These are phyloP conservation scores for Chlorophyllum brunneum DNA, from an alignment of 768 basidiomycete genomes.

Conservation along the genomic window DNA sequence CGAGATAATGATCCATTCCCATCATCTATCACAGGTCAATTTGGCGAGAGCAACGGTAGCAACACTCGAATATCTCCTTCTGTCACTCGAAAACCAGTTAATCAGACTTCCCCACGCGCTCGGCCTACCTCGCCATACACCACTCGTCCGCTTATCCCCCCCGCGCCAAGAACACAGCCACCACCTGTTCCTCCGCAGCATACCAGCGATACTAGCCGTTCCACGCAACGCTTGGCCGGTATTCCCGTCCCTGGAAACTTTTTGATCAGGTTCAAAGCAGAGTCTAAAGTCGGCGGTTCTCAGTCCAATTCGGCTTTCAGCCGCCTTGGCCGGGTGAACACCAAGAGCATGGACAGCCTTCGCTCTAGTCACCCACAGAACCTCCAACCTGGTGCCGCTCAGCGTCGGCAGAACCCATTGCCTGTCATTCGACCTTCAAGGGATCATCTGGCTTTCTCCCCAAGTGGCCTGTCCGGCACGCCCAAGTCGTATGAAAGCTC, in stretches of 20 bases:
- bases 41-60: conserved; percentile 16
- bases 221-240: conserved; percentile 16
- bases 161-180: conserved; percentile 33
- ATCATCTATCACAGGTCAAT: conserved; percentile 15
- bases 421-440: conserved; percentile 7
- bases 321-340: conserved; percentile 26
- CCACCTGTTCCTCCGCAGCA: conserved; percentile 33
- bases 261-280: conserved; percentile 50
- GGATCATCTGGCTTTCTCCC: conserved; percentile 15
- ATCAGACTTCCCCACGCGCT: conserved; percentile 18
- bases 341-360: conserved; percentile 62
- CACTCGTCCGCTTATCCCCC: conserved; percentile 27
- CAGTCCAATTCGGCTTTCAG: conserved; percentile 26
- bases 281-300: conserved; percentile 31
- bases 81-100: conserved; percentile 24
- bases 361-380: conserved; percentile 24
- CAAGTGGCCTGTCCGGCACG: conserved; percentile 25
- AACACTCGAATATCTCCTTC: conserved; percentile 15
- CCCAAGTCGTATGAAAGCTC: conserved; percentile 41
- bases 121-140: conserved; percentile 29
- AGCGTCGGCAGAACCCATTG: conserved; percentile 6
- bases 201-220: conserved; percentile 26
- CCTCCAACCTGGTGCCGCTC: conserved; percentile 23
- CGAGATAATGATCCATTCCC: conserved; percentile 24
- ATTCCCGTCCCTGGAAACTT: conserved; percentile 35